These are phyloP conservation scores for Ophiostoma novo-ulmi DNA, from an alignment of 2,329 filamentous ascomycete genomes.

Conservation along the genomic window DNA sequence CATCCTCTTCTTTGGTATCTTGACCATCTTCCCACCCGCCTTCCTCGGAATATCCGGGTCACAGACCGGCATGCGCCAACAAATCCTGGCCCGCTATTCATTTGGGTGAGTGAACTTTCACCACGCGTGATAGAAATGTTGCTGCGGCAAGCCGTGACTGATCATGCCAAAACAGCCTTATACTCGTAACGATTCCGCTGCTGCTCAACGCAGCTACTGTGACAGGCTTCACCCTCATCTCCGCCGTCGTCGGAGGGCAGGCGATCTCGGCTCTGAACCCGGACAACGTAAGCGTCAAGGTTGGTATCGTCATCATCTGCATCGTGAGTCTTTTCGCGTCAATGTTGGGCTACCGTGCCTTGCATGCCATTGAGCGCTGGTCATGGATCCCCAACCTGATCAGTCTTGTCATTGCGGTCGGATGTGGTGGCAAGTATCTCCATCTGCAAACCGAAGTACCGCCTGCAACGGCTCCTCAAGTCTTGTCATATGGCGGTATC, in stretches of 20 bases:
- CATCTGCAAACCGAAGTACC: conserved; percentile 41
- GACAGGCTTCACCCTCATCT: conserved; percentile 53
- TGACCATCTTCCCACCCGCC: conserved; percentile 51
- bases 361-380: conserved; percentile 53
- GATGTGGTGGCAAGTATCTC: conserved; percentile 49
- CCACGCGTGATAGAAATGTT: conserved; percentile 19
- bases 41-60: conserved; percentile 52
- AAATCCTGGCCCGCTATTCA: conserved; percentile 57
- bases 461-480: conserved; percentile 36
- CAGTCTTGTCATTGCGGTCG: conserved; percentile 48
- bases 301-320: conserved; percentile 54
- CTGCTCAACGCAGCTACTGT: conserved; percentile 53
- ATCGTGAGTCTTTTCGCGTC: conserved; percentile 50
- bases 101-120: conserved; percentile 43
- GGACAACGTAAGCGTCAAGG: conserved; percentile 44
- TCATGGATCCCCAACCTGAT: conserved; percentile 53
- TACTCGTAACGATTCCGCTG: conserved; percentile 48
- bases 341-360: conserved; percentile 49
- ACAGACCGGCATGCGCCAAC: conserved; percentile 54
- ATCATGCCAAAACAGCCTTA: conserved; percentile 34
- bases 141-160: background rate
- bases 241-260: conserved; percentile 53
- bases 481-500: conserved; percentile 44
- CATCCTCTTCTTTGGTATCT: conserved; percentile 54
- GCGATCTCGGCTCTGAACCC: conserved; percentile 46